These are phyloP conservation scores for Paracamarosporium sp. DNA, from an alignment of 2,329 filamentous ascomycete genomes.

Conservation along the genomic window DNA sequence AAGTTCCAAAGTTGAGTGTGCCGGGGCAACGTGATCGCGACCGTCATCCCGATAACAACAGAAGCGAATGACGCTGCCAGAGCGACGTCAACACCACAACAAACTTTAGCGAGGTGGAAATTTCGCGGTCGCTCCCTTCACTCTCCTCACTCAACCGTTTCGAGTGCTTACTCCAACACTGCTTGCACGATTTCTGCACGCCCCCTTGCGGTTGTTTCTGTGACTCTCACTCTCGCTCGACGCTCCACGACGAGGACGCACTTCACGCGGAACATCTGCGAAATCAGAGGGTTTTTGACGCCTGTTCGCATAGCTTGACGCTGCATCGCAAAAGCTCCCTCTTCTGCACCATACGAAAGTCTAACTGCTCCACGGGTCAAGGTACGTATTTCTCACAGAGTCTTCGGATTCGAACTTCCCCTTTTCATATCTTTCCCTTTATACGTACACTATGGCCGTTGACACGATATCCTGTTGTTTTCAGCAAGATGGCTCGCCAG, in stretches of 20 bases:
- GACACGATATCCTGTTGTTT: not conserved
- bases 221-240: not conserved
- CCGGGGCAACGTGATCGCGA: not conserved
- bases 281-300: not conserved
- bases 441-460: not conserved
- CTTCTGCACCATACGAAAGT: no score
- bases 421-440: not conserved
- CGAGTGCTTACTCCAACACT: not conserved
- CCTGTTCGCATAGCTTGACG: not conserved
- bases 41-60: constrained; percentile 1
- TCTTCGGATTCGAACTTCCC: not conserved
- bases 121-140: not conserved
- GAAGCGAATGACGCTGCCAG: not conserved
- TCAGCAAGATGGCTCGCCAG: not conserved
- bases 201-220: not conserved
- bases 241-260: not conserved
- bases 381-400: not conserved
- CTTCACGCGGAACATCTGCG: not conserved
- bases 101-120: not conserved
- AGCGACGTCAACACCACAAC: constrained; percentile 2
- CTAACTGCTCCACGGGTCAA: no score
- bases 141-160: not conserved
- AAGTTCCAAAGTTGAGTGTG: not conserved
- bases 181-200: not conserved
- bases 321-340: not conserved